phyloP scores from a whole-genome alignment of 2,329 filamentous ascomycete genomes.

The Bimuria novae-zelandiae region DNA sequence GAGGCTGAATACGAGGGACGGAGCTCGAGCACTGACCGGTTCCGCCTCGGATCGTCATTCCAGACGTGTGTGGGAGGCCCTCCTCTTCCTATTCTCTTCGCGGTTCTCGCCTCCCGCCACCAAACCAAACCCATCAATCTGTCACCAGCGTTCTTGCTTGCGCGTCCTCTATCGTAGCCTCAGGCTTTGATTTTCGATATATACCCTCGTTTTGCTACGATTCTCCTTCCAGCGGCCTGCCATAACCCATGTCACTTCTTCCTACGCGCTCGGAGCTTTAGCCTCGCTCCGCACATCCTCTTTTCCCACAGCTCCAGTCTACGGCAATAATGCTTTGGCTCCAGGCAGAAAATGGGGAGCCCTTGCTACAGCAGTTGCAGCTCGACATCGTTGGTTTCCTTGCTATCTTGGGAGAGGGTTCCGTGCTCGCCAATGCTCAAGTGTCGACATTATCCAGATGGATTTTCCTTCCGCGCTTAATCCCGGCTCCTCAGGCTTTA shows the following conservation, averaged over 20 bases:
- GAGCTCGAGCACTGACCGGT: conserved; percentile 26
- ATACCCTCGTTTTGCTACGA: conserved; percentile 18
- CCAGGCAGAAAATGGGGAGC: conserved; percentile 27
- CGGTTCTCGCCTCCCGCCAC: conserved; percentile 11
- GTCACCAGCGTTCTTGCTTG: conserved; percentile 16
- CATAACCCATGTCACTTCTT: conserved; percentile 27
- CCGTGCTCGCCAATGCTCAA: conserved; percentile 55
- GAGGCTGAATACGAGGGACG: conserved; percentile 29
- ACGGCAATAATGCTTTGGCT: conserved; percentile 44
- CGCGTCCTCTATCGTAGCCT: conserved; percentile 21
- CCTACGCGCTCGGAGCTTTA: conserved; percentile 16
- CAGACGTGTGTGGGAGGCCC: conserved; percentile 12
- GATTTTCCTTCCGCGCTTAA: conserved; percentile 55
- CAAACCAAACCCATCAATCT: conserved; percentile 8
- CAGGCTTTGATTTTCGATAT: conserved; percentile 20
- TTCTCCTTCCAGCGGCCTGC: conserved; percentile 13
- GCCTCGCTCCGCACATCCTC: conserved; percentile 10
- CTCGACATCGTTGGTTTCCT: conserved; percentile 62
- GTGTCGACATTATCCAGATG: conserved; percentile 56
- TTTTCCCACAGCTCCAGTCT: not conserved
- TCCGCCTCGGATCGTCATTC: conserved; percentile 15
- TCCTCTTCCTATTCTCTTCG: conserved; percentile 1
- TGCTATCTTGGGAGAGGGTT: conserved; percentile 59
- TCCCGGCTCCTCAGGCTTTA: conserved; percentile 57
- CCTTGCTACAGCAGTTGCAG: conserved; percentile 48